A percentile compares a stretch with the other conserved stretches of the same genome.
These are phyloP conservation scores for Knufia fluminis DNA, from an alignment of 2,329 filamentous ascomycete species.

Conservation along the genomic window DNA sequence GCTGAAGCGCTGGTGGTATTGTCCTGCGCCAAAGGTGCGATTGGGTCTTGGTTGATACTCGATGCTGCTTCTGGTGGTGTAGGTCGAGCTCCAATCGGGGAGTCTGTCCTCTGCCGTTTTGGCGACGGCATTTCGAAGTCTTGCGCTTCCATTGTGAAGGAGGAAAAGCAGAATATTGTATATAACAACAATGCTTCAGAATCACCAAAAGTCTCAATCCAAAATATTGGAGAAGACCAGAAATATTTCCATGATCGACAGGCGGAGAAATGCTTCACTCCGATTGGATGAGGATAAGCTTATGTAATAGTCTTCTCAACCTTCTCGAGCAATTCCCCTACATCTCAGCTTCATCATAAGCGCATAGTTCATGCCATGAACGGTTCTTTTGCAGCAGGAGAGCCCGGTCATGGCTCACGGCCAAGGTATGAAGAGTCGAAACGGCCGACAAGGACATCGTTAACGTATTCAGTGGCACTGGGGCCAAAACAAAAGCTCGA, in stretches of 20 bases:
- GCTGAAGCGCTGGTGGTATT: background rate
- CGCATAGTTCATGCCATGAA: background rate
- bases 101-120: conserved; percentile 18
- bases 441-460: background rate
- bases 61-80: background rate
- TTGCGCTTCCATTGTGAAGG: conserved; percentile 13
- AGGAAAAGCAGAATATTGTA: no score
- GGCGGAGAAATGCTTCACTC: background rate
- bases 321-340: background rate
- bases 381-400: conserved; percentile 1
- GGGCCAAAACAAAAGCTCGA: conserved; percentile 31
- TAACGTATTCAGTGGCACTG: background rate
- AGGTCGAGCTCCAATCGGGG: conserved; percentile 11
- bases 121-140: conserved; percentile 20
- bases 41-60: background rate
- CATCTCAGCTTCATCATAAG: background rate
- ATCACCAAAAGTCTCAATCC: background rate
- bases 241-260: conserved; percentile 4
- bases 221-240: background rate
- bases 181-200: no score
- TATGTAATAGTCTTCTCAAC: background rate
- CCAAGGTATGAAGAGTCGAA: background rate
- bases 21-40: background rate
- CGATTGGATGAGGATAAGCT: conserved; percentile 2
- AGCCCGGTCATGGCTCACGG: conserved; percentile 1